Base-by-base conservation (phyloP, 805 yeast genomes). In the Schwanniomyces sp. region DNA sequence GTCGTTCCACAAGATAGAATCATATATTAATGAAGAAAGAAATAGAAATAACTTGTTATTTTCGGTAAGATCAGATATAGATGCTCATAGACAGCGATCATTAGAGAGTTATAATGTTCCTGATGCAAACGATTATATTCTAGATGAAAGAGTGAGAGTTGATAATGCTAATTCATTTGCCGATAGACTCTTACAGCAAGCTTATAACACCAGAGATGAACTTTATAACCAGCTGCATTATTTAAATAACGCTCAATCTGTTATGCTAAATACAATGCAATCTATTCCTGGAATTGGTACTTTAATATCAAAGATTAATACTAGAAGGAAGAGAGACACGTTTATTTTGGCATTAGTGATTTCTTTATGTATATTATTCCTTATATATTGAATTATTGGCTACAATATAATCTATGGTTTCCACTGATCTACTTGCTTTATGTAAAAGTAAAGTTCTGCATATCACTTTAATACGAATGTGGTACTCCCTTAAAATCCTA, bases 131-230 rank as follows among this genome's bases (percentile, higher is more conserved):
- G 88, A 83, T 51, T 92, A 92, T 63, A 83, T 88, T 62, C 75
- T 86, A 47, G 84, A 86, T 49, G 99, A 92, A 66, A 67, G 89
- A 7, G 72, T 79, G 34, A 74, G 96, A 43, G 86, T 86, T 16
- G 88, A 88, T 53, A 75, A 76, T 44, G 83, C 94, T 38, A 84
- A 90, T 62, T 75, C 77, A 38, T 72, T 91, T 44, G 88, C 96
- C 12, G 97, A 94, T 62, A 70, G 86, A 39, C 72, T 94, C 48
- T 76, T 92, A 34, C 79, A 79, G n/a, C 91, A 86, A 62, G 98
- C 97, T 1, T 86, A 81, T 69, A 88, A 87, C 55, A 91, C 98
- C 0, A 75, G 98, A 48, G 97, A 91, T 50, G 95, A 88, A 59
- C 78, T 94, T 45, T 55, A 78, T 40, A 75, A 84, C 41, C 99